Conservation (phyloP, 768 basidiomycete species). For the Tricholoma matsutake region DNA sequence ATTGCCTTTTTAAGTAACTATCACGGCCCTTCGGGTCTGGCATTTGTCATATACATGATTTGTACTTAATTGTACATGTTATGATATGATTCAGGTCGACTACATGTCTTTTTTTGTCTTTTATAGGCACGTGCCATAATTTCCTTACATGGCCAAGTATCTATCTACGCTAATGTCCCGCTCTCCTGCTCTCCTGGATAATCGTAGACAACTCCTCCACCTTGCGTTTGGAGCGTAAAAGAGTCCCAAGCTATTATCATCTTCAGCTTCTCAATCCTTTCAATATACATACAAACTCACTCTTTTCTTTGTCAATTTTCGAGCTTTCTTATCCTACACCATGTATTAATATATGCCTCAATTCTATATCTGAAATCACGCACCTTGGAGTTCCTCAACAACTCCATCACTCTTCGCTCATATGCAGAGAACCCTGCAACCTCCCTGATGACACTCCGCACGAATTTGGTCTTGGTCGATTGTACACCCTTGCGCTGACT, state of each 20-base stretch:
- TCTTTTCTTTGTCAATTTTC: conserved; percentile 99
- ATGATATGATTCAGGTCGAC: too few relatives aligned
- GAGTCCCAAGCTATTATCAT: conserved; percentile 80
- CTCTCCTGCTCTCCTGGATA: conserved; percentile 91
- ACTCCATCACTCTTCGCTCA: conserved; percentile 96
- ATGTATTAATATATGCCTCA: neutral
- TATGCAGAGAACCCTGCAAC: conserved; percentile 97
- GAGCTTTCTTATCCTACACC: conserved; percentile 93
- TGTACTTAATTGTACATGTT: too few relatives aligned
- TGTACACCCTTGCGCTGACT: conserved; percentile 90
- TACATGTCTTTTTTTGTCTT: too few relatives aligned
- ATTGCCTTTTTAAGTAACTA: conserved; percentile 4
- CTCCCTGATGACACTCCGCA: conserved; percentile 91
- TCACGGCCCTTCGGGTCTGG: neutral
- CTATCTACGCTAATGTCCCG: conserved; percentile 39
- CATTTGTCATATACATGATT: neutral
- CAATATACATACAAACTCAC: conserved; percentile 47
- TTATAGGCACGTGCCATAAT: neutral
- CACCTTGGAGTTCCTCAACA: conserved; percentile 97
- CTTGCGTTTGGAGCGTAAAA: conserved; percentile 98
- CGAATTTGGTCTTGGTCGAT: conserved; percentile 90
- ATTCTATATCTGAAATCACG: conserved; percentile 21
- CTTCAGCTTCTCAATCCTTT: neutral
- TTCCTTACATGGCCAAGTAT: conserved; percentile 2
- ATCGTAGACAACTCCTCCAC: conserved; percentile 90